A percentile compares a stretch with the other conserved stretches of the same genome.
phyloP scores from a whole-genome alignment of 441 rosid genomes.

The Geranium incanum region DNA sequence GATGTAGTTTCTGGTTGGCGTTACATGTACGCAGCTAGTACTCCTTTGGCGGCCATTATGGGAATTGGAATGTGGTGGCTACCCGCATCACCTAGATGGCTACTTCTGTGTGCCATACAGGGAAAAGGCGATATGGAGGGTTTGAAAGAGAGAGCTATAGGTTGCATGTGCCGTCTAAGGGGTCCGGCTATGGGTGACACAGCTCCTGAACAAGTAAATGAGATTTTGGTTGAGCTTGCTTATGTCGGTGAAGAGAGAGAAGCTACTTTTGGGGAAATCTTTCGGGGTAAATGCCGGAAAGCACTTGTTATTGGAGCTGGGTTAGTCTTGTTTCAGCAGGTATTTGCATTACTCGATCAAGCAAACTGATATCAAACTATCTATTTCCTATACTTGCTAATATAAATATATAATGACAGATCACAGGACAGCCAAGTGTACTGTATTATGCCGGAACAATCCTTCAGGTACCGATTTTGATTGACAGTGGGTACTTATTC shows the following conservation, averaged over 20 bases:
- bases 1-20: slow-evolving; percentile 79
- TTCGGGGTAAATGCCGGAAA: slow-evolving; percentile 80
- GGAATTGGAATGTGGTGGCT: slow-evolving; percentile 94
- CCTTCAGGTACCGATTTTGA: slow-evolving; percentile 50
- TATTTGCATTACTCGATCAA: slow-evolving; percentile 21
- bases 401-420: slow-evolving; percentile 40
- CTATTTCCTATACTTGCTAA: slow-evolving; percentile 16
- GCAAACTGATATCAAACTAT: slow-evolving; percentile 15
- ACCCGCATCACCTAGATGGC: slow-evolving; percentile 94
- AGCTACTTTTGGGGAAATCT: slow-evolving; percentile 51
- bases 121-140: slow-evolving; percentile 61
- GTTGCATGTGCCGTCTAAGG: slow-evolving; percentile 61
- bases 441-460: slow-evolving; percentile 90
- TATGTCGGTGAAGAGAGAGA: slow-evolving; percentile 61
- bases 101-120: slow-evolving; percentile 68
- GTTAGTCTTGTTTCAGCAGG: slow-evolving; percentile 96
- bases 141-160: slow-evolving; percentile 54
- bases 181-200: slow-evolving; percentile 61
- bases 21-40: slow-evolving; percentile 73
- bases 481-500: not conserved
- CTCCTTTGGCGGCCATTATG: slow-evolving; percentile 75
- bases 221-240: slow-evolving; percentile 66
- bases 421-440: slow-evolving; percentile 99
- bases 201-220: slow-evolving; percentile 64
- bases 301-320: slow-evolving; percentile 85